phyloP scores from a whole-genome alignment of 2,329 filamentous ascomycete genomes.

The Claviceps purpurea region DNA sequence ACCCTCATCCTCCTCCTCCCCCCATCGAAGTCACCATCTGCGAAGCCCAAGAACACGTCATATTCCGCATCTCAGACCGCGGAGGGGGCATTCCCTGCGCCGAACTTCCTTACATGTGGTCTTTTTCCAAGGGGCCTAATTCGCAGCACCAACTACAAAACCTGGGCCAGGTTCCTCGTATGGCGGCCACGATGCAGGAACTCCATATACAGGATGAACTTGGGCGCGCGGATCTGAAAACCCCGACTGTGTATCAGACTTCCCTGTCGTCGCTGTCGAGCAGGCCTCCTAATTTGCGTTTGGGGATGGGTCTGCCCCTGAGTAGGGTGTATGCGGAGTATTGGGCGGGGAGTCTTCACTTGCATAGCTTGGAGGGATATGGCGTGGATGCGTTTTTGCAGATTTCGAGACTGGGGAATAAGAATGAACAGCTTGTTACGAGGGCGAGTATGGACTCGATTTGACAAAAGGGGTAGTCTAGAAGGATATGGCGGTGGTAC shows the following conservation, averaged over 20 bases:
- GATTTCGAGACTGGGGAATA: conserved; percentile 92
- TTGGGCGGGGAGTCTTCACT: conserved; percentile 83
- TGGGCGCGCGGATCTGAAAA: conserved; percentile 27
- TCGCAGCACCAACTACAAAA: conserved; percentile 70
- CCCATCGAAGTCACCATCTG: conserved; percentile 92
- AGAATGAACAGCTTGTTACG: conserved; percentile 84
- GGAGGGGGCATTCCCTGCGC: conserved; percentile 83
- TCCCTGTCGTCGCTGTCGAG: conserved; percentile 71
- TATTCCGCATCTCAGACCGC: conserved; percentile 89
- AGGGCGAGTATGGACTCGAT: conserved; percentile 67
- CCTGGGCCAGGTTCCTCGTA: conserved; percentile 70
- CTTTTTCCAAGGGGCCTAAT: conserved; percentile 85
- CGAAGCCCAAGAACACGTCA: conserved; percentile 87
- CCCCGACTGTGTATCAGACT: conserved; percentile 29
- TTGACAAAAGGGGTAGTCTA: background rate
- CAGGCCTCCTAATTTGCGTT: conserved; percentile 69
- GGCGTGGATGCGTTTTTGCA: conserved; percentile 93
- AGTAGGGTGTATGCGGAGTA: conserved; percentile 94
- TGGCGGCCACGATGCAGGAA: conserved; percentile 90
- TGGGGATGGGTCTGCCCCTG: conserved; percentile 89
- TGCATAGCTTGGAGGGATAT: conserved; percentile 90
- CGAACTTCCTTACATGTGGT: conserved; percentile 84
- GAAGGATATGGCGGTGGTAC: background rate
- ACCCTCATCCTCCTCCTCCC: conserved; percentile 47
- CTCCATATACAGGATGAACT: conserved; percentile 40